A percentile compares a stretch with the other conserved stretches of the same genome.
phyloP scores from a whole-genome alignment of 805 yeast species.

The Teunomyces aglyptinius region DNA sequence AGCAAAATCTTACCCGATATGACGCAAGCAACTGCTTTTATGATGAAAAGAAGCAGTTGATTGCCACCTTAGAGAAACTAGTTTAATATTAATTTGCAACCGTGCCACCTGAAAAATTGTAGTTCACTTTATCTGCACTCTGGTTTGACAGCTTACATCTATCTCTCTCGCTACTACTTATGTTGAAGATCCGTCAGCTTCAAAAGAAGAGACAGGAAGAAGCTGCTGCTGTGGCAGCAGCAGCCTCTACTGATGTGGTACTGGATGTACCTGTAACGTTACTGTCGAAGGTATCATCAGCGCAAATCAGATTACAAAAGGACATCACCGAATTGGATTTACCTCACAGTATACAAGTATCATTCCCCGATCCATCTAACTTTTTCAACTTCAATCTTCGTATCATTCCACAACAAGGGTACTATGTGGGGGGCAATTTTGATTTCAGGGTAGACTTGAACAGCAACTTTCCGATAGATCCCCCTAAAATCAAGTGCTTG shows the following conservation, averaged over 20 bases:
- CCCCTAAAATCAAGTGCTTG: constrained; percentile 78
- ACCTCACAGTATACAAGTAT: constrained; percentile 54
- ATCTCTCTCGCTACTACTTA: not conserved
- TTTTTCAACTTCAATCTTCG: constrained; percentile 59
- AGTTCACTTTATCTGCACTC: not conserved
- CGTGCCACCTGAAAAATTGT: not conserved
- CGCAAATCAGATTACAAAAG: constrained; percentile 73
- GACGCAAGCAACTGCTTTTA: not conserved
- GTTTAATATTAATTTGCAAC: not conserved
- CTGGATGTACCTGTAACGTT: not conserved
- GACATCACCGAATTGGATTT: constrained; percentile 69
- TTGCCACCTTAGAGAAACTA: not conserved
- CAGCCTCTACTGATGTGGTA: constrained; percentile 15
- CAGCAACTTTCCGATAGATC: constrained; percentile 83
- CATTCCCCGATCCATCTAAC: constrained; percentile 51
- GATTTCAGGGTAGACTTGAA: constrained; percentile 63
- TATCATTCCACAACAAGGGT: constrained; percentile 70
- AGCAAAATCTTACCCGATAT: not conserved
- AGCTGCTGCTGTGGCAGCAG: constrained; percentile 28
- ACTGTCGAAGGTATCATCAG: constrained; percentile 41
- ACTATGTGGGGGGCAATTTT: constrained; percentile 68
- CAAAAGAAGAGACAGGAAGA: constrained; percentile 57
- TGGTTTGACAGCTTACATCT: not conserved
- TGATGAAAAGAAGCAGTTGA: not conserved
- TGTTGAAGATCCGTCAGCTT: constrained; percentile 54